Conservation (phyloP, 2,329 filamentous ascomycete genomes). For the Rutstroemia sp. region DNA sequence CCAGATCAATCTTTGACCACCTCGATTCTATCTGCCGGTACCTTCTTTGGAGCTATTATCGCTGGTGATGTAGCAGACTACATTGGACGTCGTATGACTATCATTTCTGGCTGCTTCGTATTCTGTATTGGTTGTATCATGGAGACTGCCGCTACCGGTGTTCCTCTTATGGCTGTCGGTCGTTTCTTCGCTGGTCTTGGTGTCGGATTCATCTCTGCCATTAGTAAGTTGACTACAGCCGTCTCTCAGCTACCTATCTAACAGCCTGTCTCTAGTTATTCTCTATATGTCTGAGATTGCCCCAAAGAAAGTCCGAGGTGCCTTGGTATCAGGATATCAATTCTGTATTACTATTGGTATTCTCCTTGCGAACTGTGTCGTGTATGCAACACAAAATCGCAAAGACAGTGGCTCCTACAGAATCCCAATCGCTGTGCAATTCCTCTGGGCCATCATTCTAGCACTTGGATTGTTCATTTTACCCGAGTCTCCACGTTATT, state of each 20-base stretch:
- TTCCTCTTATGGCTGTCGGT: constrained; percentile 41
- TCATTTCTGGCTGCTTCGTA: constrained; percentile 54
- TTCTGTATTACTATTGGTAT: constrained; percentile 78
- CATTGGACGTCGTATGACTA: constrained; percentile 64
- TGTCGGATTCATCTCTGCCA: constrained; percentile 73
- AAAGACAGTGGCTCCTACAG: constrained; percentile 63
- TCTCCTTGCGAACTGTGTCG: constrained; percentile 65
- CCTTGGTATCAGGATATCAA: constrained; percentile 73
- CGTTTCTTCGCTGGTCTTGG: constrained; percentile 70
- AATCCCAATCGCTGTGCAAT: constrained; percentile 74
- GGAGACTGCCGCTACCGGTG: constrained; percentile 53
- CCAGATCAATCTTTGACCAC: constrained; percentile 55
- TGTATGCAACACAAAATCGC: constrained; percentile 61
- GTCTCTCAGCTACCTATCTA: too few relatives aligned
- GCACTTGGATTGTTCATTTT: constrained; percentile 64
- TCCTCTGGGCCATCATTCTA: constrained; percentile 73
- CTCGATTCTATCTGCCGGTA: constrained; percentile 64
- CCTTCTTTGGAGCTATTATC: constrained; percentile 73
- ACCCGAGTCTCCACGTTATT: constrained; percentile 81
- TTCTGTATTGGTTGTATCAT: constrained; percentile 61
- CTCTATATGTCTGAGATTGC: constrained; percentile 62
- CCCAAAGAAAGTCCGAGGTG: constrained; percentile 68
- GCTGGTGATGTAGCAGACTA: constrained; percentile 70
- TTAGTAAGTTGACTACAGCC: constrained; percentile 28
- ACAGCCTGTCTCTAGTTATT: constrained; percentile 43